A percentile compares a stretch with the other conserved stretches of the same genome.
phyloP scores from a whole-genome alignment of 495 filamentous ascomycete species.

The Pyrenula aspistea region DNA sequence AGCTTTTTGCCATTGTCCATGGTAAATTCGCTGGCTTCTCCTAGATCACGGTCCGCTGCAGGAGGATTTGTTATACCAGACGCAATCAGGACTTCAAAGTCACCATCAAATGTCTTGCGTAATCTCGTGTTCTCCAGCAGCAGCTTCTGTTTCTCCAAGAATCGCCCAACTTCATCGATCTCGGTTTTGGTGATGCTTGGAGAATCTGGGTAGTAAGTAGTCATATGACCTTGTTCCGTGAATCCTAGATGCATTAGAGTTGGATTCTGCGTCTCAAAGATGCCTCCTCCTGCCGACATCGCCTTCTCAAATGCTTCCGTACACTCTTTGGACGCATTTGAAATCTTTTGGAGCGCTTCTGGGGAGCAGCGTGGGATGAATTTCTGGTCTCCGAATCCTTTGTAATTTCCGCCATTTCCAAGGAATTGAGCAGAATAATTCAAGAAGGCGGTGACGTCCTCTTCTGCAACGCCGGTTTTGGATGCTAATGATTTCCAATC shows the following conservation, averaged over 20 bases:
- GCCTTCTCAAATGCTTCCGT: constrained; percentile 52
- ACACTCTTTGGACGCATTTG: constrained; percentile 45
- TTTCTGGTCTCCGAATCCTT: constrained; percentile 89
- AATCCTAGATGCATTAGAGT: constrained; percentile 79
- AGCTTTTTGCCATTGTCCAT: constrained; percentile 60
- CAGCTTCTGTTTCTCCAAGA: constrained; percentile 62
- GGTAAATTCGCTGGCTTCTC: constrained; percentile 51
- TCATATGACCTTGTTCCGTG: constrained; percentile 69
- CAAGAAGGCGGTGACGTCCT: constrained; percentile 63
- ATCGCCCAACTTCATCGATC: constrained; percentile 57
- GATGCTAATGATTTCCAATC: constrained; percentile 64
- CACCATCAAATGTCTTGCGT: constrained; percentile 55
- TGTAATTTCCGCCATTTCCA: constrained; percentile 90
- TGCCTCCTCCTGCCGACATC: constrained; percentile 42
- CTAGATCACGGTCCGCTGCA: constrained; percentile 52
- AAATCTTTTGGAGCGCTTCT: constrained; percentile 58
- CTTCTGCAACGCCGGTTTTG: constrained; percentile 56
- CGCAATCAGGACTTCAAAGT: constrained; percentile 76
- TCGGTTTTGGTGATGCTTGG: constrained; percentile 76
- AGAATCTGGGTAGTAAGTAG: constrained; percentile 86
- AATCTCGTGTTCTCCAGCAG: constrained; percentile 83
- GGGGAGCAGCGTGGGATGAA: constrained; percentile 72
- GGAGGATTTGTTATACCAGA: constrained; percentile 51
- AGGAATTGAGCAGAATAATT: constrained; percentile 84
- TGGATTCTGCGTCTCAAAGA: constrained; percentile 56